Percentiles rank a stretch among this genome's conserved stretches.
These are phyloP conservation scores for Datisca glomerata DNA, from an alignment of 306 rosid species.

Conservation along the genomic window DNA sequence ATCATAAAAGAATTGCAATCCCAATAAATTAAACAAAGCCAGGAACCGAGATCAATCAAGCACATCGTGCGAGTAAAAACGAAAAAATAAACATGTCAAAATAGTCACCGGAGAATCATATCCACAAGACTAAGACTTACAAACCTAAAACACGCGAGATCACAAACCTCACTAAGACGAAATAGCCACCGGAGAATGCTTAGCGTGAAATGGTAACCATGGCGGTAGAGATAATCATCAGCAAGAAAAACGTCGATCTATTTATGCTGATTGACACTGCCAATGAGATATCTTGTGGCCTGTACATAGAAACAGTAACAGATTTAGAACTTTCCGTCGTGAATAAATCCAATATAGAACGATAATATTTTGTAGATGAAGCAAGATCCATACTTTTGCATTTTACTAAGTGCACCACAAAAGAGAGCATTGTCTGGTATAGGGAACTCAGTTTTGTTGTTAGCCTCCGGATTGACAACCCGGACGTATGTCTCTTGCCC, in stretches of 20 bases:
- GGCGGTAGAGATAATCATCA: slow-evolving; percentile 28
- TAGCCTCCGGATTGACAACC: slow-evolving; percentile 79
- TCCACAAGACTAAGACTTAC: slow-evolving; percentile 44
- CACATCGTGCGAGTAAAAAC: too few species aligned
- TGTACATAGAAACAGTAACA: slow-evolving; percentile 22
- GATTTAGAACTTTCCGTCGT: neutral
- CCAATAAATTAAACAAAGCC: too few species aligned
- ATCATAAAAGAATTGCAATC: too few species aligned
- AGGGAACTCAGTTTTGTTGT: slow-evolving; percentile 82
- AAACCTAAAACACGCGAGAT: slow-evolving; percentile 31
- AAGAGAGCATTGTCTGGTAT: slow-evolving; percentile 72
- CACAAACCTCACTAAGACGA: slow-evolving; percentile 38
- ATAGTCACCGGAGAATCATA: too few species aligned
- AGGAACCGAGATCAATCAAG: too few species aligned
- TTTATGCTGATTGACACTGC: slow-evolving; percentile 24
- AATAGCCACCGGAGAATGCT: slow-evolving; percentile 6
- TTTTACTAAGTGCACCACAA: slow-evolving; percentile 63
- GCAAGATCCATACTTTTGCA: slow-evolving; percentile 53
- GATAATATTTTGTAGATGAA: neutral
- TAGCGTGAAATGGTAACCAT: slow-evolving; percentile 25
- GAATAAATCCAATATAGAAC: neutral
- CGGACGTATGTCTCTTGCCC: slow-evolving; percentile 93
- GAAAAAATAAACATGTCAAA: too few species aligned
- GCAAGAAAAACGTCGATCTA: slow-evolving; percentile 24
- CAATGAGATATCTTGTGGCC: slow-evolving; percentile 52